Evolutionary conservation across 169 alveolate genomes (phyloP).

Genomic region (Eimeria mitis): DNA sequence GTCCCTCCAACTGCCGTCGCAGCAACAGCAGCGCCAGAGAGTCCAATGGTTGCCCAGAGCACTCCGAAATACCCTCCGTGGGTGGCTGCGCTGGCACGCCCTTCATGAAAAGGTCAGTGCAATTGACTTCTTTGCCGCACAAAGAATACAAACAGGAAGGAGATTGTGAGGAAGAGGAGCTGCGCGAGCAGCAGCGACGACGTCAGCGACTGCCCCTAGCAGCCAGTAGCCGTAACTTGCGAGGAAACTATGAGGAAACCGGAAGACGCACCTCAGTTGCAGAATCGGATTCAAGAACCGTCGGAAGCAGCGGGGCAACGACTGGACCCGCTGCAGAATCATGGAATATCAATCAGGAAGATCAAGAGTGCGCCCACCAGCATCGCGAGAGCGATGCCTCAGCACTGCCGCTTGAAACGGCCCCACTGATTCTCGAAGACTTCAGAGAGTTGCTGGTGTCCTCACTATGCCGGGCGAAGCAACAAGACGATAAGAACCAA

Average conservation of each 20-base stretch:
- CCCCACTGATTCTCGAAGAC: slow-evolving; percentile 36
- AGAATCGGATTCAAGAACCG: not conserved
- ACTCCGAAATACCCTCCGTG: not conserved
- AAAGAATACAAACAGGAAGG: not conserved
- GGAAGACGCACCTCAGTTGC: not conserved
- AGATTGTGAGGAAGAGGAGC: slow-evolving; percentile 8
- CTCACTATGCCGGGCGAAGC: not conserved
- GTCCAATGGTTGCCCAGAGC: not conserved
- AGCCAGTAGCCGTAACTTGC: not conserved
- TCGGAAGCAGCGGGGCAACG: not conserved
- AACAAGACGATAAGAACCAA: not conserved
- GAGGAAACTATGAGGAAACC: not conserved
- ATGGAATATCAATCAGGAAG: not conserved
- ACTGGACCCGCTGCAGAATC: not conserved
- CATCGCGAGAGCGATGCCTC: slow-evolving; percentile 8
- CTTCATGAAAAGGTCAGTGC: not conserved
- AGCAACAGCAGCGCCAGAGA: not conserved
- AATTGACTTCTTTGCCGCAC: not conserved
- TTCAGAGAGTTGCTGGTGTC: slow-evolving; percentile 39
- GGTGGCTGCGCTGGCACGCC: not conserved
- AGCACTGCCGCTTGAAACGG: slow-evolving; percentile 47
- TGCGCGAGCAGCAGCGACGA: slow-evolving; percentile 17
- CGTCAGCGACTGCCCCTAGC: not conserved
- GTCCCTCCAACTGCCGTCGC: not conserved
- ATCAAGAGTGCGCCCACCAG: not conserved